Conservation (phyloP, 352 stramenopile species). For the Globisporangium paroecandrum region DNA sequence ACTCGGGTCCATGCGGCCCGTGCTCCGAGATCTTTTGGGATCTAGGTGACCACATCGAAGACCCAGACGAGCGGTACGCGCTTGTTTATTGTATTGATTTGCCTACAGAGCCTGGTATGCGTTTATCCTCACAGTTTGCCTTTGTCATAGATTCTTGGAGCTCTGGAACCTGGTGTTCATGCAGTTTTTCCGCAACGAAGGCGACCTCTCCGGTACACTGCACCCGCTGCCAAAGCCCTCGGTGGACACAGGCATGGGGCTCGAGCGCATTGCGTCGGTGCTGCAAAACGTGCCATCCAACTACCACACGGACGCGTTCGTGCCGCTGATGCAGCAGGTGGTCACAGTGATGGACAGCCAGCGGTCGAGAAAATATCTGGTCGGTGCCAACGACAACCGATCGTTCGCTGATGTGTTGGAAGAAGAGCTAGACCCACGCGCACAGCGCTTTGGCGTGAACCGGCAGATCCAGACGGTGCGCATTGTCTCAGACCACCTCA, state of each 20-base stretch:
- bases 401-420: conserved; percentile 38
- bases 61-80: conserved; percentile 61
- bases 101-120: conserved; percentile 33
- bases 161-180: conserved; percentile 99
- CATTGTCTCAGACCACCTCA: conserved; percentile 95
- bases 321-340: conserved; percentile 75
- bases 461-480: conserved; percentile 67
- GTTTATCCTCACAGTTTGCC: conserved; percentile 36
- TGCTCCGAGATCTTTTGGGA: conserved; percentile 96
- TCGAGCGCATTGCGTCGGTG: conserved; percentile 94
- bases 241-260: conserved; percentile 97
- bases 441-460: conserved; percentile 41
- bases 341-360: conserved; percentile 43
- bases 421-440: conserved; percentile 41
- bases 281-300: conserved; percentile 93
- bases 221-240: conserved; percentile 87
- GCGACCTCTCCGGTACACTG: conserved; percentile 51
- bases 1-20: conserved; percentile 91
- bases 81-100: conserved; percentile 20
- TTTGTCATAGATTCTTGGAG: conserved; percentile 65
- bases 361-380: conserved; percentile 12
- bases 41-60: conserved; percentile 68
- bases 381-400: neutral
- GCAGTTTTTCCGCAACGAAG: conserved; percentile 92
- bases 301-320: conserved; percentile 97